These are phyloP conservation scores for Hypoxylon rickii DNA, from an alignment of 495 filamentous ascomycete species.

Conservation along the genomic window DNA sequence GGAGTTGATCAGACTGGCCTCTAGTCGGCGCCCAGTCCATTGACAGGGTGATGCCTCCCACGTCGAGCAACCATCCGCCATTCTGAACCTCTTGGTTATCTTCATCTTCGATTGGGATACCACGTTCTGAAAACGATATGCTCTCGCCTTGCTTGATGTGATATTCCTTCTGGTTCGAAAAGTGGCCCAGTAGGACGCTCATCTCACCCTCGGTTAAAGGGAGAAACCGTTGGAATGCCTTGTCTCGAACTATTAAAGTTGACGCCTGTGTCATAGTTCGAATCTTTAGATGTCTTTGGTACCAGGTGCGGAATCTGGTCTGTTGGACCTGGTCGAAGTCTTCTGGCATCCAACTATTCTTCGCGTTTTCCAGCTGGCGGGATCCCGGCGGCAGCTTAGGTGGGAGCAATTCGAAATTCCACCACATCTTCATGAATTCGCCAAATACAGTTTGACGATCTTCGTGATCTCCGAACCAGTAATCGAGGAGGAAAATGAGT, in stretches of 20 bases:
- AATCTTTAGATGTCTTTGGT: slow-evolving; percentile 30
- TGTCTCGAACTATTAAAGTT: slow-evolving; percentile 23
- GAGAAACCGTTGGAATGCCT: slow-evolving; percentile 33
- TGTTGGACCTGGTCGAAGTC: slow-evolving; percentile 38
- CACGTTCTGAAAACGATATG: slow-evolving; percentile 34
- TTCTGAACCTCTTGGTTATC: slow-evolving; percentile 22
- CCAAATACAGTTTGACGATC: slow-evolving; percentile 44
- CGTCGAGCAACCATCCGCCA: slow-evolving; percentile 50
- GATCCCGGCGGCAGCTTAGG: slow-evolving; percentile 37
- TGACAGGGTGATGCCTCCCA: slow-evolving; percentile 49
- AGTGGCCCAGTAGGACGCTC: slow-evolving; percentile 43
- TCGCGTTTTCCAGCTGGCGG: slow-evolving; percentile 35
- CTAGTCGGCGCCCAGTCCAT: slow-evolving; percentile 50
- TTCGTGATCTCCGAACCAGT: slow-evolving; percentile 50
- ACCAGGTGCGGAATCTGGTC: slow-evolving; percentile 37
- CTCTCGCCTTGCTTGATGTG: slow-evolving; percentile 38
- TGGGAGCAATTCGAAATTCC: slow-evolving; percentile 44
- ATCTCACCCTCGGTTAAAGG: slow-evolving; percentile 41
- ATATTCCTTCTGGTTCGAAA: slow-evolving; percentile 43
- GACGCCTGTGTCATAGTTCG: slow-evolving; percentile 28
- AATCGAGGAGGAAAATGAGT: slow-evolving; percentile 46
- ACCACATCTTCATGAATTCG: slow-evolving; percentile 47
- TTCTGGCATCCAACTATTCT: slow-evolving; percentile 46
- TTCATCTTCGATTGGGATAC: slow-evolving; percentile 28
- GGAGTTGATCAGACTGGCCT: slow-evolving; percentile 41